A percentile compares a stretch with the other conserved stretches of the same genome.
phyloP scores from a whole-genome alignment of 2,329 filamentous ascomycete species.

The Incumbomyces delicatus region DNA sequence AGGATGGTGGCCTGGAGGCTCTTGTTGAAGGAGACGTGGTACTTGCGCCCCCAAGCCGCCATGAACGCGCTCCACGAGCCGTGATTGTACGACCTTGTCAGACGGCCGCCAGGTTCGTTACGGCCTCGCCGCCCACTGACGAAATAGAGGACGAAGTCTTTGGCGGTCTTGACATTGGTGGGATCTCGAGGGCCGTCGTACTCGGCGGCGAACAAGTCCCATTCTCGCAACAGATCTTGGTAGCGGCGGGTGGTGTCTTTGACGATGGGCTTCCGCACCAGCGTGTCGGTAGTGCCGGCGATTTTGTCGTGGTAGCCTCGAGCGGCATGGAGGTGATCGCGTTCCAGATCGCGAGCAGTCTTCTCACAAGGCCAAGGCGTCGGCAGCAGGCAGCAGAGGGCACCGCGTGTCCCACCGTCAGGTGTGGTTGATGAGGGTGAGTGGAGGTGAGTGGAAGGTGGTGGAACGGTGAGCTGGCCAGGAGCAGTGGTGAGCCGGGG shows the following conservation, averaged over 20 bases:
- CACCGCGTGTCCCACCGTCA: too few species aligned
- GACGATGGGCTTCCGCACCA: conserved; percentile 2
- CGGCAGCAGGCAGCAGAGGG: too few species aligned
- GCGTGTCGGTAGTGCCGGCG: neutral
- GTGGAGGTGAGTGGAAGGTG: conserved; percentile 1
- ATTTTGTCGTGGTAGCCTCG: neutral
- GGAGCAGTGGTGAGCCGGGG: too few species aligned
- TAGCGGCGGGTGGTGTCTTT: neutral
- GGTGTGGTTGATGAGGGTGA: too few species aligned
- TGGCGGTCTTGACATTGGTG: conserved; percentile 4
- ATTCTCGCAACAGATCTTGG: conserved; percentile 1
- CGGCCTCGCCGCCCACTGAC: neutral
- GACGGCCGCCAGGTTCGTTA: conserved; percentile 1
- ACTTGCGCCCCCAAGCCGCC: neutral
- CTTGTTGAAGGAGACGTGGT: neutral
- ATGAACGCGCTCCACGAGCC: conserved; percentile 5
- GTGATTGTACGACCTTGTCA: conserved; percentile 9
- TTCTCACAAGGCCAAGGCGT: neutral
- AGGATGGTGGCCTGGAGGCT: neutral
- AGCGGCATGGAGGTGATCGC: neutral
- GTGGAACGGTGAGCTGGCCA: neutral
- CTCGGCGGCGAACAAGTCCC: neutral
- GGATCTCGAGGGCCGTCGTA: neutral
- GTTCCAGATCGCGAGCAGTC: conserved; percentile 2
- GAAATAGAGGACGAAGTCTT: conserved; percentile 7